Evolutionary conservation across 2,329 filamentous ascomycete genomes (phyloP), one percentile per base, ranked within the genome.

Genomic region (Nannizziopsis arthrosporioides): DNA sequence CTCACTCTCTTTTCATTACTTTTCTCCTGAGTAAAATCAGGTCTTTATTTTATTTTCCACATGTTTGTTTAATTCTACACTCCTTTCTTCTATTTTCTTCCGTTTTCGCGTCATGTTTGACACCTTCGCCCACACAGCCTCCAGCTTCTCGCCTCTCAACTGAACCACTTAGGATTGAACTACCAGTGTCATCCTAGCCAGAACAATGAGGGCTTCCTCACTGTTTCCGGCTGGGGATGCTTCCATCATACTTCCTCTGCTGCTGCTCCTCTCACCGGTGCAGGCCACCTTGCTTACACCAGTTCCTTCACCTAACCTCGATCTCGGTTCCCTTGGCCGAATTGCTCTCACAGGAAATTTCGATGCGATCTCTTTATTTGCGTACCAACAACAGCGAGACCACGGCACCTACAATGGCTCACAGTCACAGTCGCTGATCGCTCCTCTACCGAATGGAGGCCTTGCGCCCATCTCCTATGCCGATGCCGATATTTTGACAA

Each of bases 331-430:
- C 49, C 72, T 98, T 32, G 92, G 92, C 50, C 80, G 84, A 57
- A 81, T 95, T 56, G 88, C 85, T 47, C 75, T 98, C 51, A 84
- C 81, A 1, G 92, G 92, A 57, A 82, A 95, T 67, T 98, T 94
- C 63, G 80, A 85, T 59, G 86, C 88, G 47, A 84, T 96, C 58
- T 95, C 92, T 10, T 72, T 95, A 35, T 96, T 92, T 70, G 73
- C 89, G 61, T 96, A 81, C 59, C 74, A 83, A 59, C 85, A 84
- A 53, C 90, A 98, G 64, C 81, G 73, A 50, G 79, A 90, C 64
- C 71, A 74, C 52, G 46, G 42, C n/a, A 44, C 47, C 22, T 48
- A 47, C 37, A 53, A 53, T 75, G 12, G 77, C 47, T 62, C 51
- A 9, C 51, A 51, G 27, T 86, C 82, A 59, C 80, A 89, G 60